Conservation (phyloP, 257 asterid species). For the Thymus quinquecostatus region DNA sequence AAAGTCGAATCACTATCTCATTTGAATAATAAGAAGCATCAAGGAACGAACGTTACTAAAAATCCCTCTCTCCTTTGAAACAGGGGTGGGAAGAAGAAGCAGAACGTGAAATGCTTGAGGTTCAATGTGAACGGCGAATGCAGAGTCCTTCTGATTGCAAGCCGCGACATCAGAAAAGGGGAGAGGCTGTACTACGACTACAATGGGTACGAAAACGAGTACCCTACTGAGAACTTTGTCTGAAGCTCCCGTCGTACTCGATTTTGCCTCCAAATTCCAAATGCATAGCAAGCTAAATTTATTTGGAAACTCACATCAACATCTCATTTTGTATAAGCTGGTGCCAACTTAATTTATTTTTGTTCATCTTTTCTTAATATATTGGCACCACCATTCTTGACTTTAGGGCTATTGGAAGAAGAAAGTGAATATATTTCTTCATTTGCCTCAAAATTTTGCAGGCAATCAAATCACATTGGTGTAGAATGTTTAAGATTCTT, state of each 20-base stretch:
- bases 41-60: neutral
- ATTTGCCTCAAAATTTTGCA: neutral
- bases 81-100: slow-evolving; percentile 93
- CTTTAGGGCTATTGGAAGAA: slow-evolving; percentile 4
- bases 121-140: slow-evolving; percentile 75
- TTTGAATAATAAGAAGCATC: neutral
- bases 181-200: slow-evolving; percentile 88
- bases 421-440: neutral
- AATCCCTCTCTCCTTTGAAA: slow-evolving; percentile 25
- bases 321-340: slow-evolving; percentile 19
- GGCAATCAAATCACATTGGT: neutral
- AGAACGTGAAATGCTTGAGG: slow-evolving; percentile 82
- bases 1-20: neutral
- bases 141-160: slow-evolving; percentile 74
- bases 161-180: slow-evolving; percentile 78
- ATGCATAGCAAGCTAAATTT: slow-evolving; percentile 17
- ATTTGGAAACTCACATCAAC: neutral
- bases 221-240: slow-evolving; percentile 90
- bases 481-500: too few species aligned
- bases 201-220: slow-evolving; percentile 86
- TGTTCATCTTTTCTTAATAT: too few species aligned
- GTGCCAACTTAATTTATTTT: slow-evolving; percentile 16
- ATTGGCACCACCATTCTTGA: slow-evolving; percentile 12
- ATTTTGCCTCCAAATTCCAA: slow-evolving; percentile 1
- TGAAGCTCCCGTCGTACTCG: slow-evolving; percentile 17